Evolutionary conservation across 2,329 filamentous ascomycete species (phyloP).

Genomic region (Chrysosporium keratinophilum): DNA sequence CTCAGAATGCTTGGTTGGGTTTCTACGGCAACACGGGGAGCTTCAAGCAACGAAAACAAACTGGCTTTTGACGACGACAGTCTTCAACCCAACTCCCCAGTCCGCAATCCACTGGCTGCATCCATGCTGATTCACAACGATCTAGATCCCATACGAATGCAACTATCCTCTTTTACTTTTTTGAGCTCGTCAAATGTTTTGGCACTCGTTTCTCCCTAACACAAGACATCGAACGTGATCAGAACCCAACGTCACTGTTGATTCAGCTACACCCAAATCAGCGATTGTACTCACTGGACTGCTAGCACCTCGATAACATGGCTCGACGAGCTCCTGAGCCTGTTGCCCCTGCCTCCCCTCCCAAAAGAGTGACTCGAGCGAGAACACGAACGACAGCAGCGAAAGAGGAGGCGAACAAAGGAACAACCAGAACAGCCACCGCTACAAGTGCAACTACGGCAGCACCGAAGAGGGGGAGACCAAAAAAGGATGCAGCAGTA

Average conservation of each 20-base stretch:
- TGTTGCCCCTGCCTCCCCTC: slow-evolving; percentile 11
- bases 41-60: neutral
- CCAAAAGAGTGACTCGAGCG: slow-evolving; percentile 17
- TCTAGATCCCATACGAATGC: neutral
- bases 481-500: slow-evolving; percentile 11
- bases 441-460: neutral
- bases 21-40: neutral
- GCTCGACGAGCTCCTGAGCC: slow-evolving; percentile 12
- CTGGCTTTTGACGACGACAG: neutral
- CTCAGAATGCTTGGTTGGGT: neutral
- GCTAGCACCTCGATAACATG: slow-evolving; percentile 6
- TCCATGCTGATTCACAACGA: neutral
- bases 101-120: neutral
- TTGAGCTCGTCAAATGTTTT: neutral
- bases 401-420: neutral
- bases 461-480: slow-evolving; percentile 14
- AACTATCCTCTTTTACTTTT: neutral
- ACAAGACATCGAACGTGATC: neutral
- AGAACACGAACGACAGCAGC: slow-evolving; percentile 10
- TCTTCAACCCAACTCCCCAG: neutral
- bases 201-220: neutral
- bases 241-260: too few species aligned
- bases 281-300: neutral
- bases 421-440: neutral
- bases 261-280: neutral